Evolutionary conservation across 1,284 basidiomycete species (phyloP), one percentile per base, ranked within the genome.

Genomic region (Ceratobasidium sp.): DNA sequence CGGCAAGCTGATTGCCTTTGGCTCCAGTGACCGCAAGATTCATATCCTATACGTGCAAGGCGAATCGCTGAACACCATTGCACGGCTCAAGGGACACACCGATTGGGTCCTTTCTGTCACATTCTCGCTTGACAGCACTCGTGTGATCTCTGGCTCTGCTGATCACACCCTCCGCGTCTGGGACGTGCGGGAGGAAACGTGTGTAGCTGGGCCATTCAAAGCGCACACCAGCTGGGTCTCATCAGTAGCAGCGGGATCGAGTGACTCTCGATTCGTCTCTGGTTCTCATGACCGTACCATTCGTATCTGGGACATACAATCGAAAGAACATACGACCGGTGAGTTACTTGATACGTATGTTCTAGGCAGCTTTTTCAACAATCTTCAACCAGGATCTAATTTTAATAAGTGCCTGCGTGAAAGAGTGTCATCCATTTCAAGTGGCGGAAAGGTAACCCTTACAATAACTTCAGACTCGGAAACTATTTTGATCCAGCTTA

Each of bases 101-200:
- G 32, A 30, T 5, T 26, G 13, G 18, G 73, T 74, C 23, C 11
- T 32, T 7, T 71, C 55, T 8, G 69, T 74, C 6, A 69, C 69
- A 14, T 62, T 71, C 46, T 74, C 69, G 14, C n/a, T 23, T 23
- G 64, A 69, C 59, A 41, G 73, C 9, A 9, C n/a, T 16, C 30
- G 3, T 9, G 6, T 73, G 9, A 54, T 46, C 38, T 73, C 73
- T 21, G 64, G 73, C 23, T 73, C 73, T 23, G 6, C 58, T 43
- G 73, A 73, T 35, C 16, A 28, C 7, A 73, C 73, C 16, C 16
- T 74, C 1, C 35, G 50, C 16, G 8, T 73, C n/a, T 73, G 73
- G 73, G 44, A 73, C 50, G 73, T 38, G 49, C 16, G 23, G 11
- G 23, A 21, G 4, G 23, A 28, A 3, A 32, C 2, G 9, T 8